Evolutionary conservation across 169 alveolate genomes (phyloP), one percentile per base, ranked within the genome.

Genomic region (Babesia gibsoni): DNA sequence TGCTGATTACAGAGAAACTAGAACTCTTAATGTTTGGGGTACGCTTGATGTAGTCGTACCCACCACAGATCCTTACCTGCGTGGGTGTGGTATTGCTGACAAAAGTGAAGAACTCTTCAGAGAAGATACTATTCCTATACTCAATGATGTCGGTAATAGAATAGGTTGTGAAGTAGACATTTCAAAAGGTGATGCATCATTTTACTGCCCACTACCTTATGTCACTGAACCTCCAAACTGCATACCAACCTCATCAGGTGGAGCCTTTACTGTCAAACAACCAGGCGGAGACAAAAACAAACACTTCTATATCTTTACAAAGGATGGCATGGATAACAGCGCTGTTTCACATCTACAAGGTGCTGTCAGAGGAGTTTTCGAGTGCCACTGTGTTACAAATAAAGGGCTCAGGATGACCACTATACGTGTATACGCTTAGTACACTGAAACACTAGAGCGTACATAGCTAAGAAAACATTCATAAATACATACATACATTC

Each of bases 1-100:
- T n/a, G n/a, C n/a, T n/a, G n/a, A n/a, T n/a, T n/a, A n/a, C n/a
- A n/a, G n/a, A n/a, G n/a, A n/a, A n/a, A n/a, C n/a, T n/a, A n/a
- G n/a, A n/a, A n/a, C n/a, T n/a, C n/a, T n/a, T 72, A 67, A 48
- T 16, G 16, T 72, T 22, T 58, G 72, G 83, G 73, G 49, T 4
- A 18, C 59, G 6, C 42, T 30, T 4, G 50, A 64, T 18, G 33
- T 72, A 2, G 14, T 16, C 12, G 8, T 72, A 7, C 59, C 64
- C 22, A 54, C 58, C 16, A 72, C 83, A 3, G 69, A 72, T 65
- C 83, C 83, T 8, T 72, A 66, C 48, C 67, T 72, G 1, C 67
- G 35, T 4, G 83, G 83, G 12, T 72, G 83, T 23, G 83, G 83
- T 16, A 35, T 59, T n/a, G 52, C 61, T 1, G 57, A 42, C 5